These are phyloP conservation scores for Vigna nakashimae DNA, from an alignment of 306 rosid species.

Conservation along the genomic window DNA sequence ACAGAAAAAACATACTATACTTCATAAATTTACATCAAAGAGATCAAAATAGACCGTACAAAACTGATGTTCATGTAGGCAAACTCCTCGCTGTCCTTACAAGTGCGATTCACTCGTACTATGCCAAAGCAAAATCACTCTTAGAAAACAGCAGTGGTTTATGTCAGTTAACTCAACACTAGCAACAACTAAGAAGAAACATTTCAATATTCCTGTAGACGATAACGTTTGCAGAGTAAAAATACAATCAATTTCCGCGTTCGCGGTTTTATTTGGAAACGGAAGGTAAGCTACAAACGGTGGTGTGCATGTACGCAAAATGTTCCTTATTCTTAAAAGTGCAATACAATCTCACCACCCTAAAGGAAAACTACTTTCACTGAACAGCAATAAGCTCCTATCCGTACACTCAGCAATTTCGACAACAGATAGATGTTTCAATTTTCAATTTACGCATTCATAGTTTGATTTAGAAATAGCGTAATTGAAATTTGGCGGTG, in stretches of 20 bases:
- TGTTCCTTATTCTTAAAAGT: too few relatives aligned
- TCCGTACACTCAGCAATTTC: neutral
- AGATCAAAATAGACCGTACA: neutral
- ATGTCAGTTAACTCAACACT: neutral
- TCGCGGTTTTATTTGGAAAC: neutral
- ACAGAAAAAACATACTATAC: neutral
- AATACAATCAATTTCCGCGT: neutral
- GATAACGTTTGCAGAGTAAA: neutral
- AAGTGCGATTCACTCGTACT: neutral
- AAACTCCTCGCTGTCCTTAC: neutral
- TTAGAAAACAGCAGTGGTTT: neutral
- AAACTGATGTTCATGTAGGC: neutral
- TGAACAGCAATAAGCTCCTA: neutral
- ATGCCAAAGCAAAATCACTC: neutral
- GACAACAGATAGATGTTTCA: too few relatives aligned
- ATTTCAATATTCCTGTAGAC: neutral
- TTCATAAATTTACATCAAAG: neutral
- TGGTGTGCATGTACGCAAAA: neutral
- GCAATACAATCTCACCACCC: neutral
- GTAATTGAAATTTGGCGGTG: neutral
- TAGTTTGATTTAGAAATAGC: neutral
- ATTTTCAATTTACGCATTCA: neutral
- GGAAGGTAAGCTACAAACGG: neutral
- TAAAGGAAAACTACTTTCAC: neutral
- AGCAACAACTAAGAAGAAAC: neutral